Evolutionary conservation across 768 basidiomycete genomes (phyloP).

Genomic region (Macrocybe gigantea): DNA sequence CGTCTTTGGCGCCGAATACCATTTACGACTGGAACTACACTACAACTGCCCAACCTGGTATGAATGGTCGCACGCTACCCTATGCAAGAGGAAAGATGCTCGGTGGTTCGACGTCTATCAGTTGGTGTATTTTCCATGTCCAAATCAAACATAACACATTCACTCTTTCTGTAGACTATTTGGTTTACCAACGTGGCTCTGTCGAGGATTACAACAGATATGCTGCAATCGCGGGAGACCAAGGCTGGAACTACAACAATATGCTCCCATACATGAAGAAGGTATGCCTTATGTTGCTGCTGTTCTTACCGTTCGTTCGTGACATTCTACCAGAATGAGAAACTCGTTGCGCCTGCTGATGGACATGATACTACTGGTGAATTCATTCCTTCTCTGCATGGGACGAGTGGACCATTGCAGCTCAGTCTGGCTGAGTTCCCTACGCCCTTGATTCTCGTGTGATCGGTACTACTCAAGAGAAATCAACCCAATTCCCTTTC

Average conservation of each 20-base stretch:
- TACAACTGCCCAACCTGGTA: constrained; percentile 4
- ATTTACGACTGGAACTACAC: constrained; percentile 9
- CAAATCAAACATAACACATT: not conserved
- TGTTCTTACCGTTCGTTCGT: not conserved
- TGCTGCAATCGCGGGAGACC: constrained; percentile 11
- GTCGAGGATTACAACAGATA: constrained; percentile 14
- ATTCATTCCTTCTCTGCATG: constrained; percentile 7
- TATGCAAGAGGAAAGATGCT: constrained; percentile 7
- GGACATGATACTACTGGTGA: constrained; percentile 9
- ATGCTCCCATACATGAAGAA: constrained; percentile 13
- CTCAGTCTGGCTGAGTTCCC: constrained; percentile 8
- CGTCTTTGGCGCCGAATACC: constrained; percentile 4
- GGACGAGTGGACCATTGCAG: constrained; percentile 4
- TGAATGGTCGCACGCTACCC: constrained; percentile 1
- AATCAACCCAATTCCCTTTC: constrained; percentile 21
- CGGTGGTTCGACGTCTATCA: constrained; percentile 7
- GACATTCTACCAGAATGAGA: constrained; percentile 8
- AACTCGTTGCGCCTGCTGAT: constrained; percentile 10
- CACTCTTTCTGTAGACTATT: constrained; percentile 9
- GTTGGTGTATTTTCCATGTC: not conserved
- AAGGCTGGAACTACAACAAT: constrained; percentile 18
- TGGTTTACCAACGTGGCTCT: constrained; percentile 16
- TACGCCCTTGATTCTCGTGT: constrained; percentile 10
- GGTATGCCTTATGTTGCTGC: not conserved
- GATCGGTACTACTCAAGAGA: constrained; percentile 13